Percentiles rank a stretch among this genome's conserved stretches.
Conservation (phyloP, 176 grass and related monocot genomes). For the Hsuehochloa calcarea region DNA sequence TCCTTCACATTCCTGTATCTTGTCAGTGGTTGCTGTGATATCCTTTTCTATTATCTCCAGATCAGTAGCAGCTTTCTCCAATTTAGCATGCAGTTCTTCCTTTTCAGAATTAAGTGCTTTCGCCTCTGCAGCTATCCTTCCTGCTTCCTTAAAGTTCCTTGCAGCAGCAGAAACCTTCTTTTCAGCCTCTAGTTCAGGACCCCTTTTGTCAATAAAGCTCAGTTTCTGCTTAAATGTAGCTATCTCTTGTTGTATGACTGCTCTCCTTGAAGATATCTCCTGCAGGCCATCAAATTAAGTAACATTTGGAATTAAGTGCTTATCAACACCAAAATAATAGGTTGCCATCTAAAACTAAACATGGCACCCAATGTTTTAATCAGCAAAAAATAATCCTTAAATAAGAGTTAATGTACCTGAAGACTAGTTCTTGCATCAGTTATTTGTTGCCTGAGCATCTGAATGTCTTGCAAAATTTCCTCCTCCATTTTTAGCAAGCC, state of each 20-base stretch:
- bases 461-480: constrained; percentile 72
- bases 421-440: constrained; percentile 77
- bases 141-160: constrained; percentile 94
- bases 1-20: constrained; percentile 73
- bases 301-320: constrained; percentile 1
- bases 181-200: constrained; percentile 88
- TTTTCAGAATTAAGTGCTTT: constrained; percentile 80
- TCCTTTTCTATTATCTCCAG: constrained; percentile 72
- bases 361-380: background rate
- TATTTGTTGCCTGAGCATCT: constrained; percentile 78
- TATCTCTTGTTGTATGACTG: constrained; percentile 78
- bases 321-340: constrained; percentile 10
- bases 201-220: constrained; percentile 87
- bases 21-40: constrained; percentile 55
- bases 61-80: constrained; percentile 63
- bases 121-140: constrained; percentile 79
- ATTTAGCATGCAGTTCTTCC: constrained; percentile 69
- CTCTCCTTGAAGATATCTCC: constrained; percentile 77
- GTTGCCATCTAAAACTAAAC: background rate
- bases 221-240: constrained; percentile 67
- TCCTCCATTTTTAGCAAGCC: constrained; percentile 74
- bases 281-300: constrained; percentile 45
- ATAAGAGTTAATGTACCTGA: constrained; percentile 53
- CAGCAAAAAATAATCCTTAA: constrained; percentile 9
- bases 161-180: constrained; percentile 93